phyloP scores from a whole-genome alignment of 106 monocot species.

The Hemerocallis citrina region DNA sequence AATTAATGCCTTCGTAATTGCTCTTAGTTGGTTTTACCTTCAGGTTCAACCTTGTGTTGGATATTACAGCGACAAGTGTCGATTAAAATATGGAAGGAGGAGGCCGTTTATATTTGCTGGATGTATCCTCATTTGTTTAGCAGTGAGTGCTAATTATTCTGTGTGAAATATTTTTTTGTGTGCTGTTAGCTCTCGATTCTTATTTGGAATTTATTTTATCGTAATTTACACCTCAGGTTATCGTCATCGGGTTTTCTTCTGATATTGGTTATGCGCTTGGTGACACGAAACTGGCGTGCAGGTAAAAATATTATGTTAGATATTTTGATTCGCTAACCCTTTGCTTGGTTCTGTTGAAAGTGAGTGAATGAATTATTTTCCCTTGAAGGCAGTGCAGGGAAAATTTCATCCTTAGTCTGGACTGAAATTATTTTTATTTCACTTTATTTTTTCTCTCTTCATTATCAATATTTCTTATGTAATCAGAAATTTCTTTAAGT shows the following conservation, averaged over 20 bases:
- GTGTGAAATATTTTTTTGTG: background rate
- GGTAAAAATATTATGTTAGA: conserved; percentile 20
- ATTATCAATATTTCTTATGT: background rate
- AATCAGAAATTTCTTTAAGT: background rate
- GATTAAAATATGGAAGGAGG: conserved; percentile 60
- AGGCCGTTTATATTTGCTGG: conserved; percentile 82
- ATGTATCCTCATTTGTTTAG: conserved; percentile 52
- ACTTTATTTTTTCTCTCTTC: no score
- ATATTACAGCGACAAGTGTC: conserved; percentile 78
- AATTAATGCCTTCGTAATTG: no score
- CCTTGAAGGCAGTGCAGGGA: no score
- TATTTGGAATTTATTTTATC: background rate
- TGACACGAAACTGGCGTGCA: conserved; percentile 83
- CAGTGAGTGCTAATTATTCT: conserved; percentile 39
- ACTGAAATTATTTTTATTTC: no score
- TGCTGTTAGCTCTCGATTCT: background rate
- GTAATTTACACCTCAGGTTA: conserved; percentile 34
- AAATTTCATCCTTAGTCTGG: no score
- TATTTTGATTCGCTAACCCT: background rate
- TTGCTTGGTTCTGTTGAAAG: no score
- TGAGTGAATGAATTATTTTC: no score
- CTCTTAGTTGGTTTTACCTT: background rate
- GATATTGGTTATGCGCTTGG: conserved; percentile 77
- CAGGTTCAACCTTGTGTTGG: conserved; percentile 93
- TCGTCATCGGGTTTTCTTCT: conserved; percentile 78